Evolutionary conservation across 495 filamentous ascomycete genomes (phyloP), one percentile per base, ranked within the genome.

Genomic region (Trypethelium eluteriae): DNA sequence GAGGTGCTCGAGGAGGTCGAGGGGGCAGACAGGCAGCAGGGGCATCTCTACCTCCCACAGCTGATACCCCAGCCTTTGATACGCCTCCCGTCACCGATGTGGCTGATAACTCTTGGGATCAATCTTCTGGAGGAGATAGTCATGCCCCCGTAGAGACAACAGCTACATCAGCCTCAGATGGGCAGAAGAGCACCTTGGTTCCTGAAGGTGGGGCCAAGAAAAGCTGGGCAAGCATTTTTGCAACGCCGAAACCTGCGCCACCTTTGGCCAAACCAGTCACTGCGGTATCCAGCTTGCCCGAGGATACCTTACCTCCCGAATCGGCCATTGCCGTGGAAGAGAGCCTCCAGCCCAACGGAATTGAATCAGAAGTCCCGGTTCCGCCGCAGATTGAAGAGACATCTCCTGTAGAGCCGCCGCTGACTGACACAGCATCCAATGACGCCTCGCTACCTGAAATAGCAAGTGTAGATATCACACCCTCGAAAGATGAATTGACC

Each of bases 401-500:
- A 66, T 67, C 70, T 32, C n/a, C 53, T 2, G 56, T 64, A 2
- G 69, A 69, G 18, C 74, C 64, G 41, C 66, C 65, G 68, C 70
- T 68, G 18, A 65, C 70, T 25, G 64, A 65, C 11, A 68, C 66
- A n/a, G 47, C 46, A 11, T 44, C 39, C 39, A 68, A 62, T 1
- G 66, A 67, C 32, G 38, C 64, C 49, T 34, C n/a, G 41, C 69
- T 47, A 80, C 84, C 39, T 39, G 62, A 66, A 1, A 66, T 47
- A 9, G 68, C 61, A 10, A 67, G 69, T 9, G 57, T 67, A 6
- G 63, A 62, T 2, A 47, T 91, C 11, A 79, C 83, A 38, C 87
- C 89, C 6, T 84, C 89, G n/a, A 88, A 90, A 74, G 89, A 91
- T 74, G 85, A 93, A 66, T 83, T 98, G 70, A 98, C 95, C 1